Evolutionary conservation across 2,329 filamentous ascomycete genomes (phyloP).

Genomic region (Nannizziopsis barbatae): DNA sequence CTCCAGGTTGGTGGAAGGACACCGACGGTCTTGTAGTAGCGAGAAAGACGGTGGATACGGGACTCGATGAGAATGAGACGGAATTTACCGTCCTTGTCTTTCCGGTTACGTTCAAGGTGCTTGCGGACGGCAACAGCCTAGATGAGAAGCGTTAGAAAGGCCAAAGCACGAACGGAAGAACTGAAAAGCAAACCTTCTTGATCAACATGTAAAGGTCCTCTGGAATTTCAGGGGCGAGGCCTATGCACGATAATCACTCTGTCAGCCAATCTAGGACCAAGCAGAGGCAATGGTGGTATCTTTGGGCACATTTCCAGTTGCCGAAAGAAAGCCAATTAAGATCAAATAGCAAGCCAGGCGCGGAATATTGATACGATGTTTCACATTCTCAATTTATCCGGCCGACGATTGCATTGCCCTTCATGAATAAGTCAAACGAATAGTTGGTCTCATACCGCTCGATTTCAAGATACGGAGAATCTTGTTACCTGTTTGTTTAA

Average conservation of each 20-base stretch:
- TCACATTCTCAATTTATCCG: neutral
- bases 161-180: neutral
- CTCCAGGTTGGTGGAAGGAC: conserved; percentile 85
- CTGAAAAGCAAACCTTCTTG: conserved; percentile 69
- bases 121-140: conserved; percentile 97
- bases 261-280: conserved; percentile 73
- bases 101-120: conserved; percentile 99
- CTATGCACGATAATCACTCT: conserved; percentile 69
- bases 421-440: neutral
- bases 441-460: conserved; percentile 59
- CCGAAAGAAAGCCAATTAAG: neutral
- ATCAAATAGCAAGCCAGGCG: neutral
- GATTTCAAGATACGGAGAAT: conserved; percentile 98
- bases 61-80: conserved; percentile 99
- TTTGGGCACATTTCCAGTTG: neutral
- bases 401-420: neutral
- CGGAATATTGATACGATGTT: neutral
- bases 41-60: conserved; percentile 97
- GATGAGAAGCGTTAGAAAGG: neutral
- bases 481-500: conserved; percentile 70
- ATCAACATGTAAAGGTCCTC: conserved; percentile 99
- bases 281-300: conserved; percentile 55
- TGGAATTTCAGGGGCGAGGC: conserved; percentile 95
- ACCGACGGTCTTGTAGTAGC: conserved; percentile 98
- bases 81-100: conserved; percentile 99